These are phyloP conservation scores for Arxiozyma slooffiae DNA, from an alignment of 1,139 yeast genomes.

Conservation along the genomic window DNA sequence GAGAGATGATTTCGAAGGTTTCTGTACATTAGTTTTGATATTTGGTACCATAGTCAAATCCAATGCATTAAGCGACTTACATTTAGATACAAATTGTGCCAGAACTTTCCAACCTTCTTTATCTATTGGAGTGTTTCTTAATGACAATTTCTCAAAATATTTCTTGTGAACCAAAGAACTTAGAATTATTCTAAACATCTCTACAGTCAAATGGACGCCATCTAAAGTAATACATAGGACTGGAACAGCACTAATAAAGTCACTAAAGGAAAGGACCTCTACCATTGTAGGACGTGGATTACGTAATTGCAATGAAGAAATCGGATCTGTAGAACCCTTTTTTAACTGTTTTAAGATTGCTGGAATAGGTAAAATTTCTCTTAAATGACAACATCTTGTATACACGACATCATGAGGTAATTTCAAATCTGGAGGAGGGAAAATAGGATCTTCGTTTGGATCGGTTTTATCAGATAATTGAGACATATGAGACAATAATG, in stretches of 20 bases:
- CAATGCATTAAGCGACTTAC: constrained; percentile 41
- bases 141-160: constrained; percentile 54
- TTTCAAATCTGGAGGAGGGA: constrained; percentile 24
- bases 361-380: constrained; percentile 88
- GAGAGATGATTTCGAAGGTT: constrained; percentile 33
- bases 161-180: constrained; percentile 52
- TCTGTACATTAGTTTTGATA: constrained; percentile 47
- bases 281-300: constrained; percentile 69
- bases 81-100: constrained; percentile 58
- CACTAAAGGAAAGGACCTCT: constrained; percentile 66
- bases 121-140: constrained; percentile 62
- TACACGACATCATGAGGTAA: constrained; percentile 60
- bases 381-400: constrained; percentile 83
- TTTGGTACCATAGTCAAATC: constrained; percentile 68
- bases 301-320: constrained; percentile 52
- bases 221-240: constrained; percentile 58
- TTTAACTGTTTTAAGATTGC: constrained; percentile 80
- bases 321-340: constrained; percentile 57
- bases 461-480: neutral
- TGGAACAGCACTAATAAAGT: constrained; percentile 66
- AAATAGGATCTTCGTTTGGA: constrained; percentile 19
- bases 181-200: constrained; percentile 54
- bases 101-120: constrained; percentile 61
- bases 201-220: constrained; percentile 54
- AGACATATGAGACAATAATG: constrained; percentile 14